Evolutionary conservation across 1,284 basidiomycete species (phyloP), one percentile per base, ranked within the genome.

Genomic region (Ceratobasidium sp.): DNA sequence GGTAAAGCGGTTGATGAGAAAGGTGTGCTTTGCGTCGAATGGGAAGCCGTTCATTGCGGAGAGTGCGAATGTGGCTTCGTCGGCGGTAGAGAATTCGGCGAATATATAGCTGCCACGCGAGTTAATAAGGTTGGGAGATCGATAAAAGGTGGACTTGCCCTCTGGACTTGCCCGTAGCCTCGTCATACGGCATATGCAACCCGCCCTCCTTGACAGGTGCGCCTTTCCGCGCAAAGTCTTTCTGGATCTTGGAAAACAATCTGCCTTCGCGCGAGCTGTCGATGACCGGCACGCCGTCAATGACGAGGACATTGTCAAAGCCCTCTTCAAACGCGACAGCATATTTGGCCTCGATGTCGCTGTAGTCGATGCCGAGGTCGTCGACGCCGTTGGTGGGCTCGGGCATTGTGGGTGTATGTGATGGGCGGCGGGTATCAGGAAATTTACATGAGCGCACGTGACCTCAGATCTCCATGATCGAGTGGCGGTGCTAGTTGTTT

Each of bases 281-380:
- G 80, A 98, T 92, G 77, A 95, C 82, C 9, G 95, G 95, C 37
- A 95, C 86, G 62, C 93, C 92, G 82, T 97, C 95, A 71, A 96
- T 88, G 66, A 96, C 91, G 65, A 97, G 82, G 69, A 94, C 88
- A 81, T 93, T 94, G 84, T 97, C 95, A 79, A 95, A 89, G 64
- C 92, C 88, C 78, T 94, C 92, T 79, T 92, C 92, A 79, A 87
- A 89, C 76, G 90, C 86, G 80, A 92, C 92, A 78, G 88, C 87
- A 83, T 94, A 95, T 85, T 93, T 96, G 79, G 88, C 88, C 81
- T 98, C 96, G 79, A 99, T 98, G 81, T 98, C 96, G 73, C 92
- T 89, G 82, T 92, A 98, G 82, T 98, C 94, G 78, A 98, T 94
- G 74, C 89, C 91, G 74, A 93, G 90, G 77, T 90, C 88, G 74